phyloP scores from a whole-genome alignment of 495 filamentous ascomycete genomes.

The Schizothecium vesticola region DNA sequence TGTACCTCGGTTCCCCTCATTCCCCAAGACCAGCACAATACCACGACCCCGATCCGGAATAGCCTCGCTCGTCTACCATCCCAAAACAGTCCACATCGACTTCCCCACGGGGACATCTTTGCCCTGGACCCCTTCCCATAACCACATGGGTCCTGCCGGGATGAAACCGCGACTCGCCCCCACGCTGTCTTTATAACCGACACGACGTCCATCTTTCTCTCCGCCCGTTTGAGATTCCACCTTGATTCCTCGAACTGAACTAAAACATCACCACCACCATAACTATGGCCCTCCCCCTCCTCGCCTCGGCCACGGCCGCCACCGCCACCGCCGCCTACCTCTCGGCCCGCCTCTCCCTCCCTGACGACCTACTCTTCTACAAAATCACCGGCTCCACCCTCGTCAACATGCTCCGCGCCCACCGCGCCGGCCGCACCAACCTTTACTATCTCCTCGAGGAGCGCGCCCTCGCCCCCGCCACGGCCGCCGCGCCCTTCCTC shows the following conservation, averaged over 20 bases:
- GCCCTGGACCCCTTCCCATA: neutral
- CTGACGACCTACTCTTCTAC: constrained; percentile 59
- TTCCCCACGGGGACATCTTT: neutral
- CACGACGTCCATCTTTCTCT: neutral
- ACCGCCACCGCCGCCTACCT: constrained; percentile 70
- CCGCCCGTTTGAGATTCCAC: neutral
- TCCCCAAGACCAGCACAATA: neutral
- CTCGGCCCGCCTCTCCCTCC: constrained; percentile 65
- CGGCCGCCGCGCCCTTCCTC: constrained; percentile 55
- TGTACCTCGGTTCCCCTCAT: neutral
- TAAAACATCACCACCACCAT: neutral
- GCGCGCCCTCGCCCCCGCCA: constrained; percentile 52
- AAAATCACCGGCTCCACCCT: constrained; percentile 37
- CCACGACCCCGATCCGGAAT: neutral
- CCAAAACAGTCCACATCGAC: neutral
- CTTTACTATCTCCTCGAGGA: constrained; percentile 76
- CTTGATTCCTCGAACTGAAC: neutral
- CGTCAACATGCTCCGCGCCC: constrained; percentile 36
- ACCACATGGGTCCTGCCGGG: neutral
- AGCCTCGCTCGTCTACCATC: neutral
- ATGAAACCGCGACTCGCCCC: neutral
- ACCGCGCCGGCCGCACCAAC: constrained; percentile 58
- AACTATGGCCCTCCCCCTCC: constrained; percentile 18
- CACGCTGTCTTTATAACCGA: neutral
- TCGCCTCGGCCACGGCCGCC: constrained; percentile 55